Conservation (phyloP, 768 basidiomycete genomes). For the Tulasnella calospora region DNA sequence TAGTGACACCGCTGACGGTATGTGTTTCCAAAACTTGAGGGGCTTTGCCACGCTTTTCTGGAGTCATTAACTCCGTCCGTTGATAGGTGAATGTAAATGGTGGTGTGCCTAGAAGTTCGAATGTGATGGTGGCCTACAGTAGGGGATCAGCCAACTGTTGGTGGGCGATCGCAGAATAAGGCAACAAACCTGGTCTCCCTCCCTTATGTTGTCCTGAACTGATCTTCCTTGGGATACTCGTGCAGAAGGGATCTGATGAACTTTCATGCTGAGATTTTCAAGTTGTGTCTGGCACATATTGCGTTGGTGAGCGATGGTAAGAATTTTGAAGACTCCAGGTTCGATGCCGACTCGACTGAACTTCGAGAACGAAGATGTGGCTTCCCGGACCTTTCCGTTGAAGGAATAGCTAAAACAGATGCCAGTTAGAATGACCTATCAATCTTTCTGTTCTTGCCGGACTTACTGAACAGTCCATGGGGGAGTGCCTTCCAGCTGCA, state of each 20-base stretch:
- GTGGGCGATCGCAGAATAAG: background rate
- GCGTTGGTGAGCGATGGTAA: conserved; percentile 86
- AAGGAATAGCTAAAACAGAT: conserved; percentile 61
- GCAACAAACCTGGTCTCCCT: conserved; percentile 51
- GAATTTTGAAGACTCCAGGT: conserved; percentile 77
- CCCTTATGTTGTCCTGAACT: conserved; percentile 79
- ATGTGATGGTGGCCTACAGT: conserved; percentile 81
- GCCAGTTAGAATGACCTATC: conserved; percentile 21
- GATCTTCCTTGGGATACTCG: conserved; percentile 82
- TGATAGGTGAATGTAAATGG: conserved; percentile 97
- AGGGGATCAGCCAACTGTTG: background rate
- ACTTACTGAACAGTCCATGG: conserved; percentile 85
- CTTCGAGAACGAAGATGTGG: conserved; percentile 71
- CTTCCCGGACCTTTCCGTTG: conserved; percentile 66
- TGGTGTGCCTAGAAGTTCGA: conserved; percentile 83
- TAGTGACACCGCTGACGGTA: conserved; percentile 73
- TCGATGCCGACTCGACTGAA: conserved; percentile 82
- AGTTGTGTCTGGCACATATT: conserved; percentile 84
- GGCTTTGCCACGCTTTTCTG: conserved; percentile 52
- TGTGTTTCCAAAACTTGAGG: conserved; percentile 87
- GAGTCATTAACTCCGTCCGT: conserved; percentile 62
- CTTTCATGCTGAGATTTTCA: conserved; percentile 62
- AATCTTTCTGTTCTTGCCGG: conserved; percentile 4
- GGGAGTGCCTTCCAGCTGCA: conserved; percentile 88
- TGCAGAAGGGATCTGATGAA: conserved; percentile 83